These are phyloP conservation scores for Heritiera fomes DNA, from an alignment of 345 rosid genomes.

Conservation along the genomic window DNA sequence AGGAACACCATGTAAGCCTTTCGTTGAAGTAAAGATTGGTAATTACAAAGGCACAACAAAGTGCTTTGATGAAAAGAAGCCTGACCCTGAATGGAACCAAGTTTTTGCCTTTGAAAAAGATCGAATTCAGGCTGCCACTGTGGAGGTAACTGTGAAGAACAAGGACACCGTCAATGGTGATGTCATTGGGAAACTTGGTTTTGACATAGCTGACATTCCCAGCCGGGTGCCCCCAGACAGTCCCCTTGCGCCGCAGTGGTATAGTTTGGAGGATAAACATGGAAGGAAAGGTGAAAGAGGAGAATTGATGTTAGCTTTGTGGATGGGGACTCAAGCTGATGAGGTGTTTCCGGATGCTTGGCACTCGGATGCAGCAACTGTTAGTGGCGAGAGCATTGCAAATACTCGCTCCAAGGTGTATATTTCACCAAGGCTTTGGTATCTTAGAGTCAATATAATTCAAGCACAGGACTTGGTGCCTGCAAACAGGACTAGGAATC, in stretches of 20 bases:
- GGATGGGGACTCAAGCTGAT: slow-evolving; percentile 45
- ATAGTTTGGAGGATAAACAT: slow-evolving; percentile 34
- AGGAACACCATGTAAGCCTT: slow-evolving; percentile 22
- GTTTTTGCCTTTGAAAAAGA: slow-evolving; percentile 48
- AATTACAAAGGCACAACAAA: slow-evolving; percentile 38
- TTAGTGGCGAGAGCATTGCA: background rate
- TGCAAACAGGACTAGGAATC: slow-evolving; percentile 31
- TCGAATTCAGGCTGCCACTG: slow-evolving; percentile 36
- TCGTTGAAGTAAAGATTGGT: slow-evolving; percentile 36
- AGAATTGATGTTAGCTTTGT: slow-evolving; percentile 46
- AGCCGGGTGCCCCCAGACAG: slow-evolving; percentile 25
- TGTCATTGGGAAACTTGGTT: slow-evolving; percentile 35
- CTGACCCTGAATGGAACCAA: slow-evolving; percentile 38
- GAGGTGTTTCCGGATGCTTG: slow-evolving; percentile 43
- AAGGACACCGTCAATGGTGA: slow-evolving; percentile 17
- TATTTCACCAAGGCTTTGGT: slow-evolving; percentile 42
- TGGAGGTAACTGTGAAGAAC: slow-evolving; percentile 41
- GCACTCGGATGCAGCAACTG: slow-evolving; percentile 30
- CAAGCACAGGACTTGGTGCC: slow-evolving; percentile 55
- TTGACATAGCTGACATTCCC: slow-evolving; percentile 28
- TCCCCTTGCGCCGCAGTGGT: slow-evolving; percentile 44
- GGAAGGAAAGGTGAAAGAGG: slow-evolving; percentile 33
- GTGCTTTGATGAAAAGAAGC: slow-evolving; percentile 24
- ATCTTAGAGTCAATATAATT: slow-evolving; percentile 41
- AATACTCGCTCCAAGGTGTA: slow-evolving; percentile 34